These are phyloP conservation scores for Debaryomyces sp. DNA, from an alignment of 1,139 yeast species.

Conservation along the genomic window DNA sequence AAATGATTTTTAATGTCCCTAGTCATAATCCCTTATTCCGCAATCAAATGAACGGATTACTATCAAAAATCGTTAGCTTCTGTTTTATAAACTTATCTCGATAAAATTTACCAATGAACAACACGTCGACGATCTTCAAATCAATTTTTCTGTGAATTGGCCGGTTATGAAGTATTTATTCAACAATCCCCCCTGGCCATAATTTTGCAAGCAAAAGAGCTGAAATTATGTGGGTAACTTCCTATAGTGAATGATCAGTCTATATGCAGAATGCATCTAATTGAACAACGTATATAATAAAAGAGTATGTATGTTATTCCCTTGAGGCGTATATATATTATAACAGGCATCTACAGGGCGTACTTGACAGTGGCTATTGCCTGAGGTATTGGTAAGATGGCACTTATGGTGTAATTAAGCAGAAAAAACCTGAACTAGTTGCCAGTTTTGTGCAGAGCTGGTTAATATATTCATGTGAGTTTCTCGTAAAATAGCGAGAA, in stretches of 20 bases:
- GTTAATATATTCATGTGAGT: not conserved
- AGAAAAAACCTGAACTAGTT: not conserved
- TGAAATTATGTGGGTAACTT: slow-evolving; percentile 1
- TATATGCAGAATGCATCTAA: slow-evolving; percentile 2
- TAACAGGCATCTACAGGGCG: not conserved
- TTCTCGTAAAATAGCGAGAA: not conserved
- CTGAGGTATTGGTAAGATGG: not conserved
- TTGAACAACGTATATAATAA: not conserved
- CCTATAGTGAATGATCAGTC: slow-evolving; percentile 3
- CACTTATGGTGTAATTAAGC: not conserved
- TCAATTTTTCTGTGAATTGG: not conserved
- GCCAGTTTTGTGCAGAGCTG: not conserved
- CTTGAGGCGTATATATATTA: not conserved
- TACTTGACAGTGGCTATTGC: not conserved
- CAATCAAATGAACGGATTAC: not conserved
- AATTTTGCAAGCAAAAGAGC: slow-evolving; percentile 2
- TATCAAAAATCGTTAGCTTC: not conserved
- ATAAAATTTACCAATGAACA: not conserved
- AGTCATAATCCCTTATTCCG: slow-evolving; percentile 43
- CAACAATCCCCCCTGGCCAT: not conserved
- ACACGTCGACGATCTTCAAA: not conserved
- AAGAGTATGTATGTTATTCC: not conserved
- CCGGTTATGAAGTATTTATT: not conserved
- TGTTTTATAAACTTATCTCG: not conserved
- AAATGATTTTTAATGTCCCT: slow-evolving; percentile 82